These are phyloP conservation scores for Cicer chorassanicum DNA, from an alignment of 306 rosid genomes.

Conservation along the genomic window DNA sequence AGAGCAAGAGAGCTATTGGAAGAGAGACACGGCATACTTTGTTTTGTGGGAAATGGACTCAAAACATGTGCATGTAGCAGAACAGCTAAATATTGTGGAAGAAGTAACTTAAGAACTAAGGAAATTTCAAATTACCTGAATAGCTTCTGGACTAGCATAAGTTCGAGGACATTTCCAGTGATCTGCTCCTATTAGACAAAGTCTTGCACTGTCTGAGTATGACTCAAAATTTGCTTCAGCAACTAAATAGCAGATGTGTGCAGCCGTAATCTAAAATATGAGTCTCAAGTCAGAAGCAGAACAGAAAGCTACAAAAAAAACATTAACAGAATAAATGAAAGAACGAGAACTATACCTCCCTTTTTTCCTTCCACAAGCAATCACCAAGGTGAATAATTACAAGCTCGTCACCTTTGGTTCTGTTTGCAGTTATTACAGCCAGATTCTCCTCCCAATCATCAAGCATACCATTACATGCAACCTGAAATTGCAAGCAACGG, in stretches of 20 bases:
- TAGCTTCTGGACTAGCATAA: conserved; percentile 90
- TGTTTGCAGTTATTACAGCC: conserved; percentile 88
- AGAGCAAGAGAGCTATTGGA: conserved; percentile 19
- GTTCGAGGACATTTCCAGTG: conserved; percentile 95
- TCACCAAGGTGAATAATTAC: conserved; percentile 92
- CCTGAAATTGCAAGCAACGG: conserved; percentile 51
- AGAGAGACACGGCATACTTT: background rate
- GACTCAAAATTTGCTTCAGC: conserved; percentile 92
- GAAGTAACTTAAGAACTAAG: conserved; percentile 25
- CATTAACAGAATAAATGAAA: background rate
- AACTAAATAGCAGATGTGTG: conserved; percentile 94
- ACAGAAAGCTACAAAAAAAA: background rate
- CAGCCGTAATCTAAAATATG: conserved; percentile 77
- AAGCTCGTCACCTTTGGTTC: conserved; percentile 93
- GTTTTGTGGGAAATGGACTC: conserved; percentile 24
- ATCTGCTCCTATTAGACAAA: conserved; percentile 93
- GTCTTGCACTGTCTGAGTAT: conserved; percentile 82
- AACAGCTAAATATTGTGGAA: conserved; percentile 33
- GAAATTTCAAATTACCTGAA: conserved; percentile 69
- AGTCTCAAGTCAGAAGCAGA: conserved; percentile 44
- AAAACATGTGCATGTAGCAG: conserved; percentile 7
- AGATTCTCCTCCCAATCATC: conserved; percentile 94
- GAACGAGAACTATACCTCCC: conserved; percentile 63
- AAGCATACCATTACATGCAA: conserved; percentile 72
- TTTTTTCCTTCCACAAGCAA: conserved; percentile 89